phyloP scores from a whole-genome alignment of 306 rosid genomes.

The Hippophae tibetana region DNA sequence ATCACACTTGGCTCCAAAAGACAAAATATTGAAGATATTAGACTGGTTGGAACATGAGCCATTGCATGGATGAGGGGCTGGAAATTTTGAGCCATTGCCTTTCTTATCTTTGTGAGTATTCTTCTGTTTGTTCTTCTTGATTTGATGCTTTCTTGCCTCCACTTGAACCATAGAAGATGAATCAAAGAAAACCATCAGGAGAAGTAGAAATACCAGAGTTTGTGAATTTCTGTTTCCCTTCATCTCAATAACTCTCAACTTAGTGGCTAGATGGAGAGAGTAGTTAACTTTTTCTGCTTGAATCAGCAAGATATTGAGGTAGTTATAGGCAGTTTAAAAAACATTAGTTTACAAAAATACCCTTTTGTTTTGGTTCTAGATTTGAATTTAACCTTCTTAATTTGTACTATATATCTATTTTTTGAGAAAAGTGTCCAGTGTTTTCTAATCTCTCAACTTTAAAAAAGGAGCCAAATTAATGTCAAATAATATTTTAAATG shows the following conservation, averaged over 20 bases:
- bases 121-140: conserved; percentile 30
- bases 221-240: conserved; percentile 29
- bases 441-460: too few relatives aligned
- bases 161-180: conserved; percentile 34
- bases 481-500: too few relatives aligned
- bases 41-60: conserved; percentile 25
- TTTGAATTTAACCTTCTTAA: neutral
- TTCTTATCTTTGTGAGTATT: conserved; percentile 35
- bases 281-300: conserved; percentile 17
- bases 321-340: conserved; percentile 38
- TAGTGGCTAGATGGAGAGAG: conserved; percentile 15
- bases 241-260: conserved; percentile 16
- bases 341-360: conserved; percentile 18
- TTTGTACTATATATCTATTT: too few relatives aligned
- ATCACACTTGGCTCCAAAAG: conserved; percentile 76
- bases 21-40: conserved; percentile 39
- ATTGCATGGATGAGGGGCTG: conserved; percentile 37
- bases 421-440: too few relatives aligned
- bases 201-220: conserved; percentile 22
- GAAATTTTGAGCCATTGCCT: conserved; percentile 29
- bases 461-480: too few relatives aligned
- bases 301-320: conserved; percentile 15
- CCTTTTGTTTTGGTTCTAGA: conserved; percentile 15
- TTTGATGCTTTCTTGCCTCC: conserved; percentile 59
- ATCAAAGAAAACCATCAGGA: conserved; percentile 26